A percentile compares a stretch with the other conserved stretches of the same genome.
These are phyloP conservation scores for Diaporthe citriasiana DNA, from an alignment of 2,329 filamentous ascomycete genomes.

Conservation along the genomic window DNA sequence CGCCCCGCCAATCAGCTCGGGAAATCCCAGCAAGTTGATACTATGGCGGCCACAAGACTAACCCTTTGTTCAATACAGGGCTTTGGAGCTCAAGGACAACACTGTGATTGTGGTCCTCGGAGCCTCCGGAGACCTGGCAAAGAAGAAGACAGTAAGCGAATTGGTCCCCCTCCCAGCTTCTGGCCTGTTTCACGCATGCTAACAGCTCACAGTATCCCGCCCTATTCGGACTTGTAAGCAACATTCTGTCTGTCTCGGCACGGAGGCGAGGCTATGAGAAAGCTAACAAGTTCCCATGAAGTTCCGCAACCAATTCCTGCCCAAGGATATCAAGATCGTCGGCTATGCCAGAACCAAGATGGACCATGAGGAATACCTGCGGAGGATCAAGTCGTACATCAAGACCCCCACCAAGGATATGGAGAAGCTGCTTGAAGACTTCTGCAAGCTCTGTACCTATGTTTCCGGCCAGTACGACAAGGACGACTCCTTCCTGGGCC, in stretches of 20 bases:
- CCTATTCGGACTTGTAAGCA: conserved; percentile 93
- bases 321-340: conserved; percentile 94
- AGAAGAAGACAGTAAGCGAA: conserved; percentile 94
- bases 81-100: conserved; percentile 97
- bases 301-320: conserved; percentile 99
- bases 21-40: neutral
- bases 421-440: conserved; percentile 94
- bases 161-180: conserved; percentile 41
- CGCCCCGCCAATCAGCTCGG: neutral
- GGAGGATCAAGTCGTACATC: conserved; percentile 96
- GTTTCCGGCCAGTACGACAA: conserved; percentile 98
- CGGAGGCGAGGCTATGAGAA: conserved; percentile 21
- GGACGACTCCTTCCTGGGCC: conserved; percentile 90
- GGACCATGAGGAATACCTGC: conserved; percentile 96
- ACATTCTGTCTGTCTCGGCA: conserved; percentile 31
- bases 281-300: conserved; percentile 56
- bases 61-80: conserved; percentile 65
- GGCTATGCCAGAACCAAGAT: conserved; percentile 99
- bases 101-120: conserved; percentile 97
- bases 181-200: conserved; percentile 45
- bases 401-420: conserved; percentile 98
- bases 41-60: conserved; percentile 52
- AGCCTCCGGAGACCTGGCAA: conserved; percentile 96
- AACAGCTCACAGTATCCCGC: conserved; percentile 82
- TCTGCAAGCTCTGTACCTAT: conserved; percentile 90